Conservation (phyloP, 805 yeast genomes). For the Starmerella khaoyaiensis region DNA sequence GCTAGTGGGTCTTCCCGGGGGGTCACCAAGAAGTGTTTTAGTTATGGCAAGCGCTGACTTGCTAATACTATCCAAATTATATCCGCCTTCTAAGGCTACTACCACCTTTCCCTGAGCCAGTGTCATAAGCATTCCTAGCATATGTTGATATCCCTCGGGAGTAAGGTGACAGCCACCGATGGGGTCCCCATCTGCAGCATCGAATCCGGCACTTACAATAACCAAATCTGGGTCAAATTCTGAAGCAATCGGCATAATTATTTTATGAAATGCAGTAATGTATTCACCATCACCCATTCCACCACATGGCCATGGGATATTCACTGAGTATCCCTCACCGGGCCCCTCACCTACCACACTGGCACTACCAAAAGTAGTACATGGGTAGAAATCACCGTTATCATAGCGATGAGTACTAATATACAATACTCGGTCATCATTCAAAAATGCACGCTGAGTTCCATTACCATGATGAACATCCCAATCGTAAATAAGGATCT, state of each 20-base stretch:
- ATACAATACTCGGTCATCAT: constrained; percentile 83
- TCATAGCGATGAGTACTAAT: constrained; percentile 89
- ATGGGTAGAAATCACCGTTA: constrained; percentile 86
- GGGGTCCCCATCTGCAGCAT: constrained; percentile 96
- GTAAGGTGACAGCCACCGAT: constrained; percentile 94
- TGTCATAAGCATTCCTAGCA: constrained; percentile 83
- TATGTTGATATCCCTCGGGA: constrained; percentile 91
- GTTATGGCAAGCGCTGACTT: constrained; percentile 85
- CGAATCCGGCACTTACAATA: constrained; percentile 89
- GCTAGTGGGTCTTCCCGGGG: constrained; percentile 61
- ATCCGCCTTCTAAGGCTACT: constrained; percentile 92
- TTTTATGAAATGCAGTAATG: constrained; percentile 73
- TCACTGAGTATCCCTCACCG: constrained; percentile 80
- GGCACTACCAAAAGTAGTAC: constrained; percentile 69
- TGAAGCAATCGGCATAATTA: constrained; percentile 73
- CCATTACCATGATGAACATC: constrained; percentile 99
- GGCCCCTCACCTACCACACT: constrained; percentile 71
- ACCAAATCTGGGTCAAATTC: constrained; percentile 91
- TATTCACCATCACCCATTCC: constrained; percentile 96
- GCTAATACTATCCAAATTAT: constrained; percentile 81
- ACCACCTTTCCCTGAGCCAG: constrained; percentile 80
- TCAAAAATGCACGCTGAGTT: constrained; percentile 80
- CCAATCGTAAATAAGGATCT: constrained; percentile 85
- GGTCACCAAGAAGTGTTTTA: constrained; percentile 83
- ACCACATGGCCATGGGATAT: constrained; percentile 84